phyloP scores from a whole-genome alignment of 2,329 filamentous ascomycete genomes.

The Periconia macrospinosa region DNA sequence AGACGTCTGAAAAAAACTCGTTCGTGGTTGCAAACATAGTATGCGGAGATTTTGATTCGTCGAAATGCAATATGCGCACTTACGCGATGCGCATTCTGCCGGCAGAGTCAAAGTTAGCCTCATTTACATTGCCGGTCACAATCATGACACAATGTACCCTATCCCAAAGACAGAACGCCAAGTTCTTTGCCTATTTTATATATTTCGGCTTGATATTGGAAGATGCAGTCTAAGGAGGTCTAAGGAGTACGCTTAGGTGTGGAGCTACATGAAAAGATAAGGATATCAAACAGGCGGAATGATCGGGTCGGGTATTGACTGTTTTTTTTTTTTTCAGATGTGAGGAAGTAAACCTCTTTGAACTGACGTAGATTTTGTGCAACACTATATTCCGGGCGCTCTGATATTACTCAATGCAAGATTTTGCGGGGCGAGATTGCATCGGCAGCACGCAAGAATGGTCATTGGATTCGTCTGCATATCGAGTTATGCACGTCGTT shows the following conservation, averaged over 20 bases:
- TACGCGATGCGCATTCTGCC: constrained; percentile 21
- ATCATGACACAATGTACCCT: constrained; percentile 11
- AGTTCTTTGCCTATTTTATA: too few relatives aligned
- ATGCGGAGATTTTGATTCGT: constrained; percentile 1
- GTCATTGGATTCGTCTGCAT: constrained; percentile 11
- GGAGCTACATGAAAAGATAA: too few relatives aligned
- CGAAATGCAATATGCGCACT: constrained; percentile 7
- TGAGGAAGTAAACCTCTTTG: too few relatives aligned
- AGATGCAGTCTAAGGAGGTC: too few relatives aligned
- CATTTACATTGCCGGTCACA: constrained; percentile 20
- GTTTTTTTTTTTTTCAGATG: too few relatives aligned
- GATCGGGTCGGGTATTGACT: too few relatives aligned
- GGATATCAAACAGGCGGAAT: too few relatives aligned
- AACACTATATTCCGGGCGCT: neutral
- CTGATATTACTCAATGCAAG: constrained; percentile 12
- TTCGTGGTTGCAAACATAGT: neutral
- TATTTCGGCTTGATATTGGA: too few relatives aligned
- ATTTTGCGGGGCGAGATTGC: constrained; percentile 23
- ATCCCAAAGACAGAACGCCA: neutral
- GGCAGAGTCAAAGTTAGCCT: constrained; percentile 12
- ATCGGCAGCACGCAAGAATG: constrained; percentile 6
- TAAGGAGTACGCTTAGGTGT: too few relatives aligned
- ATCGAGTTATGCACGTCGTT: neutral
- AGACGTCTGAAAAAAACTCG: neutral
- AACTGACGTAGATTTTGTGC: neutral